Base-by-base conservation (phyloP, 805 yeast species). In the Helenozyma rhizophorensis region DNA sequence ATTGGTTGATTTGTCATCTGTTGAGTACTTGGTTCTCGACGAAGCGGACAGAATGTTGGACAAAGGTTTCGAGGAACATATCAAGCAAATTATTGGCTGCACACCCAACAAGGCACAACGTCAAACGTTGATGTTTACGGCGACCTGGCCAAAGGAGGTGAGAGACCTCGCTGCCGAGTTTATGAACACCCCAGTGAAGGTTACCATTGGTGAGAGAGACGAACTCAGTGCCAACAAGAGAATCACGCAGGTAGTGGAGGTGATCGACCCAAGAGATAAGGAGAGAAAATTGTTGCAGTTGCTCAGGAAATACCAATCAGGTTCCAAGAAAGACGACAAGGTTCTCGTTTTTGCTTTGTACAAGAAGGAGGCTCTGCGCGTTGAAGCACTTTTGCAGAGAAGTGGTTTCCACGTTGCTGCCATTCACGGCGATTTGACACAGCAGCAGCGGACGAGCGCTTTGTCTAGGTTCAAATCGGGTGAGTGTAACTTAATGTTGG, bases 121-220 rank as follows among this genome's bases (percentile, higher is more conserved):
- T 65, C 97, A 90, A 62, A 93, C 98, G 0, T 71, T 93, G 43
- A 93, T 93, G 97, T 93, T 93, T 64, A 90, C 98, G 8, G 99
- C 99, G n/a, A 93, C 99, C 1, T 93, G 98, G 98, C 99, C 99
- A n/a, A 85, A 84, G 50, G 95, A 90, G 64, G 97, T 93, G 22
- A 80, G 97, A 54, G 94, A 87, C 43, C 72, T 93, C 42, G 98
- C 98, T 7, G 55, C 78, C 13, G 74, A 83, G 6, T 93, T 83
- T 62, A 84, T 93, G 95, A 76, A 72, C 14, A 45, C 58, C 18
- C 95, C 97, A n/a, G 86, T 87, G 30, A 88, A 85, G 60, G 84
- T 93, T 25, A 80, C 93, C 26, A 83, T 93, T 54, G 98, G 98
- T 51, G 83, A 93, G 59, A 77, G 94, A 45, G 97, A 90, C 55